Base-by-base conservation (phyloP, 169 alveolate genomes). In the Plasmodium vivax region DNA sequence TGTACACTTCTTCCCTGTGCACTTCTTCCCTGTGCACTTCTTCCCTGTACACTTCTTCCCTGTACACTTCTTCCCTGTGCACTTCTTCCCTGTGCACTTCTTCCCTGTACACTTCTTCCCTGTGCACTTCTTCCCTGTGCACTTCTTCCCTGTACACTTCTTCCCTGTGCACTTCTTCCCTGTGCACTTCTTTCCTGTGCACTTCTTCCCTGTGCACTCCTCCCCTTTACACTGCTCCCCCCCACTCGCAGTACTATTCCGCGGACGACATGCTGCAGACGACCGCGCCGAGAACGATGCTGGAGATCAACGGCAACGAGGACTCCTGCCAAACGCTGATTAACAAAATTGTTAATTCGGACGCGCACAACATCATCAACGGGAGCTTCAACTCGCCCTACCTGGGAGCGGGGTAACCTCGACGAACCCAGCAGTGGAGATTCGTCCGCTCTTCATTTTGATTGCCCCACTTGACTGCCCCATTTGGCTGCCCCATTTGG, bases 281-380 rank as follows among this genome's bases (percentile, higher is more conserved):
- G 51, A 90, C 94, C 10, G 94, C 94, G n/a, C 94, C 94, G 19
- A 62, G 94, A 80, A 90, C 94, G 5, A 90, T 90, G 94, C 83
- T 90, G 54, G 94, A 90, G 51, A 90, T 90, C 6, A 90, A 90
- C 16, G 94, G 94, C 82, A 90, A 90, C 68, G 94, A 90, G 32
- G 94, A 90, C 34, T 56, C 94, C 6, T 90, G 94, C 23, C 94
- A 90, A 68, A 90, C 80, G 9, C 51, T 90, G 19, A 79, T 90
- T 56, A 90, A 90, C 56, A 90, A 90, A 90, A 80, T 90, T 41
- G 94, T 90, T 27, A 90, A 90, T 68, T 90, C 94, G 19, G 94
- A 90, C 51, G 71, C 94, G 14, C 88, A 79, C 23, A 90, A 71
- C 68, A 90, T 90, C 27, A 90, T 90, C 2, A 90, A 90, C 68